These are phyloP conservation scores for Vachellia collinsii DNA, from an alignment of 306 rosid genomes.

Conservation along the genomic window DNA sequence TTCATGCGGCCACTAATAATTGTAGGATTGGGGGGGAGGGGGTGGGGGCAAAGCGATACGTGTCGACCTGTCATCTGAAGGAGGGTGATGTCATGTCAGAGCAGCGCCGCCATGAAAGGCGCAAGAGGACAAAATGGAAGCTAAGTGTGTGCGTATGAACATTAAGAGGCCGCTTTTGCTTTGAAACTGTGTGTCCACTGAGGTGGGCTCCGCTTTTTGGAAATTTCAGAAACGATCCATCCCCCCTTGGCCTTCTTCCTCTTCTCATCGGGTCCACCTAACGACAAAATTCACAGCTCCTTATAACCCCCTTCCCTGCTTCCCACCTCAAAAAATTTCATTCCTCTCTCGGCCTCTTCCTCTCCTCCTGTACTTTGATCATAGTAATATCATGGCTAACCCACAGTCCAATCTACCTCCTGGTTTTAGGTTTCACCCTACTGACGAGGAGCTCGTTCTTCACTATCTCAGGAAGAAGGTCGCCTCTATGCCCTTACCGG, in stretches of 20 bases:
- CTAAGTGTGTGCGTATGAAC: not conserved
- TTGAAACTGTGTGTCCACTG: not conserved
- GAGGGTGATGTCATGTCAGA: slow-evolving; percentile 27
- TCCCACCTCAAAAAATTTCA: slow-evolving; percentile 45
- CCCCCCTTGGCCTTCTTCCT: slow-evolving; percentile 42
- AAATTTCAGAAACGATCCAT: slow-evolving; percentile 41
- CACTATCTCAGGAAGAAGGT: slow-evolving; percentile 54
- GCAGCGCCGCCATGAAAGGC: slow-evolving; percentile 40
- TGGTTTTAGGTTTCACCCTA: slow-evolving; percentile 65
- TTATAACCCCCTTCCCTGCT: slow-evolving; percentile 47
- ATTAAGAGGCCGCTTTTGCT: not conserved
- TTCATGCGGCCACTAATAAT: not conserved
- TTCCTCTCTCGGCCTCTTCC: slow-evolving; percentile 30
- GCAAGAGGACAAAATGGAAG: slow-evolving; percentile 28
- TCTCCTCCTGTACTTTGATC: not conserved
- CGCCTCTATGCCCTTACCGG: slow-evolving; percentile 55
- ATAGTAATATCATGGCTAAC: slow-evolving; percentile 39
- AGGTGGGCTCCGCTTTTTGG: slow-evolving; percentile 44
- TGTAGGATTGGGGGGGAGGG: not conserved
- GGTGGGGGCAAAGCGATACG: slow-evolving; percentile 21
- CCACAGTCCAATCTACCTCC: slow-evolving; percentile 54
- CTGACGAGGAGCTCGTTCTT: slow-evolving; percentile 61
- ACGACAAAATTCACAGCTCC: slow-evolving; percentile 54
- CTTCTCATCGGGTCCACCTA: slow-evolving; percentile 35
- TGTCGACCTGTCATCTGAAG: slow-evolving; percentile 31